phyloP scores from a whole-genome alignment of 768 basidiomycete genomes.

The Crassisporium funariophilum region DNA sequence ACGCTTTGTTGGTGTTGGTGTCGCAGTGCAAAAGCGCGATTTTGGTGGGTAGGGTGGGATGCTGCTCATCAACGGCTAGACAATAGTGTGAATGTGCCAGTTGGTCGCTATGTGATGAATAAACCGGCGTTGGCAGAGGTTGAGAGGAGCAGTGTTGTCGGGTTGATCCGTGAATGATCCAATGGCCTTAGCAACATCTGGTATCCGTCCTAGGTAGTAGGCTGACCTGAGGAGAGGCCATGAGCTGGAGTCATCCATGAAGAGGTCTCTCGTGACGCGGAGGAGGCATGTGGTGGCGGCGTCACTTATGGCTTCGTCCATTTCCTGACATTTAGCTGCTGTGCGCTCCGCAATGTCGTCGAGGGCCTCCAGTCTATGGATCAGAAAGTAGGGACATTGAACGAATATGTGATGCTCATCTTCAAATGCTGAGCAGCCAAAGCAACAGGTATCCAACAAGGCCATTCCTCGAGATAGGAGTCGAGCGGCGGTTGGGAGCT shows the following conservation, averaged over 20 bases:
- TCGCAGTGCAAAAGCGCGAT: no score
- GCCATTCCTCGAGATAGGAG: background rate
- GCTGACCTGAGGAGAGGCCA: slow-evolving; percentile 12
- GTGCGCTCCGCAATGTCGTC: background rate
- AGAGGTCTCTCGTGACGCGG: slow-evolving; percentile 14
- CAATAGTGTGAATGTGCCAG: no score
- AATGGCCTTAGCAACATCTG: no score
- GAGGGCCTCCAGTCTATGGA: background rate
- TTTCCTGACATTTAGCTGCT: background rate
- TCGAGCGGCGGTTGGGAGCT: slow-evolving; percentile 16
- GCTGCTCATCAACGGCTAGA: no score
- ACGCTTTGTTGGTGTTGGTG: no score
- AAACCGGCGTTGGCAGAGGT: no score
- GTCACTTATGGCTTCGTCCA: no score
- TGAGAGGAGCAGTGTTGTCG: no score
- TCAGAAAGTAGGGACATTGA: background rate
- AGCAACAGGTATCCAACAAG: background rate
- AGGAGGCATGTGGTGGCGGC: no score
- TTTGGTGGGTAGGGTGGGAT: no score
- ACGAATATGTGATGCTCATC: slow-evolving; percentile 10
- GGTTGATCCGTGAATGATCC: no score
- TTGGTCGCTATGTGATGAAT: no score
- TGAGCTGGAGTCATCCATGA: background rate
- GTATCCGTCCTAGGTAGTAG: slow-evolving; percentile 18
- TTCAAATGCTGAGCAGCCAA: slow-evolving; percentile 9